Percentiles rank a stretch among this genome's conserved stretches.
phyloP scores from a whole-genome alignment of 1,284 basidiomycete species.

The Athelia sp. region DNA sequence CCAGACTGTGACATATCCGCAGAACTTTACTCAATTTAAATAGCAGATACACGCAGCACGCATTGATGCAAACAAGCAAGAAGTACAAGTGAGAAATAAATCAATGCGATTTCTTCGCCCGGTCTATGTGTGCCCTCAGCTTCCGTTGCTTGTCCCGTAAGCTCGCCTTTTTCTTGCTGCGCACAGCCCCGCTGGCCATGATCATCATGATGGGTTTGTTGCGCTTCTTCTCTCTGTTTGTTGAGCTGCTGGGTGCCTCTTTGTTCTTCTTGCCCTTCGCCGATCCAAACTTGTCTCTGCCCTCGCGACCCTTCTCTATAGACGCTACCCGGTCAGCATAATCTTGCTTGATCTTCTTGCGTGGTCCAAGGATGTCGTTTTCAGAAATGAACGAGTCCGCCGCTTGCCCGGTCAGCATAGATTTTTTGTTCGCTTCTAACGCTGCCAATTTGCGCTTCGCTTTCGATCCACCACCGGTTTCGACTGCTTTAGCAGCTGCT shows the following conservation, averaged over 20 bases:
- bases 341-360: conserved; percentile 91
- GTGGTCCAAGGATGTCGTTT: conserved; percentile 87
- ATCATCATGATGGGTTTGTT: conserved; percentile 97
- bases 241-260: conserved; percentile 73
- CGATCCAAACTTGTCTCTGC: conserved; percentile 92
- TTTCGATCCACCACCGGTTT: conserved; percentile 66
- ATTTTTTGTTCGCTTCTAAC: conserved; percentile 68
- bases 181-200: conserved; percentile 67
- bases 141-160: conserved; percentile 83
- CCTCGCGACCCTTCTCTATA: conserved; percentile 91
- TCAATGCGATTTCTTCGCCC: conserved; percentile 50
- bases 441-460: conserved; percentile 86
- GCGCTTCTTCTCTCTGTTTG: conserved; percentile 85
- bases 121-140: conserved; percentile 68
- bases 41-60: too few relatives aligned
- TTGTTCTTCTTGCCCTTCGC: conserved; percentile 87
- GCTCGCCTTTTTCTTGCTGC: conserved; percentile 85
- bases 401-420: conserved; percentile 35
- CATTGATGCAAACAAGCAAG: too few relatives aligned
- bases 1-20: too few relatives aligned
- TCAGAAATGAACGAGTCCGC: conserved; percentile 80
- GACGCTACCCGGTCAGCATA: conserved; percentile 94
- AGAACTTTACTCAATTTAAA: too few relatives aligned
- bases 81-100: not conserved
- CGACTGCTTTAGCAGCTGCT: conserved; percentile 72